A percentile compares a stretch with the other conserved stretches of the same genome.
These are phyloP conservation scores for Acer yangbiense DNA, from an alignment of 345 rosid species.

Conservation along the genomic window DNA sequence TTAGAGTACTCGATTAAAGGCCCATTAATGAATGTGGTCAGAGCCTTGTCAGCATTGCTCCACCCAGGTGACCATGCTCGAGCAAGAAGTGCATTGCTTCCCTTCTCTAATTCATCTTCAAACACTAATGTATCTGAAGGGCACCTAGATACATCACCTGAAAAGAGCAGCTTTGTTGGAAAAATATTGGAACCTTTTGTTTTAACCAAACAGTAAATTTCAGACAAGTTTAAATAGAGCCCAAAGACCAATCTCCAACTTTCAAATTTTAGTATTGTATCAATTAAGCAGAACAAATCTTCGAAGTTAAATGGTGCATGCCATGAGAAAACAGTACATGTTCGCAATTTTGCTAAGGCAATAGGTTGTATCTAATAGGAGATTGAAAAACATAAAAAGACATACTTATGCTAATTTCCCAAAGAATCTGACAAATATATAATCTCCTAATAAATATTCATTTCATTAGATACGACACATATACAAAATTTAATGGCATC, in stretches of 20 bases:
- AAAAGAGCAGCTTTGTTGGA: constrained; percentile 23
- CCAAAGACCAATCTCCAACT: neutral
- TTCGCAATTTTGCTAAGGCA: neutral
- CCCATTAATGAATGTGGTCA: constrained; percentile 84
- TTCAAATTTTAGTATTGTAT: neutral
- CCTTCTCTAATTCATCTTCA: constrained; percentile 93
- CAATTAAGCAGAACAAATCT: neutral
- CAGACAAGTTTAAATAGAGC: neutral
- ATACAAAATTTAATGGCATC: neutral
- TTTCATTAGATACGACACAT: neutral
- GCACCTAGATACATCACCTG: constrained; percentile 80
- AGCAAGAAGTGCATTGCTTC: constrained; percentile 95
- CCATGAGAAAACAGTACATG: neutral
- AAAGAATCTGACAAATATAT: neutral
- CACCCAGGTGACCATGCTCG: constrained; percentile 99
- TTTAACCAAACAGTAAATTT: neutral
- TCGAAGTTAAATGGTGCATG: neutral
- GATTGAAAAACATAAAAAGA: neutral
- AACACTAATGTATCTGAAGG: constrained; percentile 65
- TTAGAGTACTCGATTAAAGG: constrained; percentile 83
- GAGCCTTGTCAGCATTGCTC: constrained; percentile 90
- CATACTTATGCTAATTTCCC: neutral
- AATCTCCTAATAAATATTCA: neutral
- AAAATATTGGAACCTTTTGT: neutral
- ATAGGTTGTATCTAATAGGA: neutral